These are phyloP conservation scores for Penicillium nucicola DNA, from an alignment of 495 filamentous ascomycete species.

Conservation along the genomic window DNA sequence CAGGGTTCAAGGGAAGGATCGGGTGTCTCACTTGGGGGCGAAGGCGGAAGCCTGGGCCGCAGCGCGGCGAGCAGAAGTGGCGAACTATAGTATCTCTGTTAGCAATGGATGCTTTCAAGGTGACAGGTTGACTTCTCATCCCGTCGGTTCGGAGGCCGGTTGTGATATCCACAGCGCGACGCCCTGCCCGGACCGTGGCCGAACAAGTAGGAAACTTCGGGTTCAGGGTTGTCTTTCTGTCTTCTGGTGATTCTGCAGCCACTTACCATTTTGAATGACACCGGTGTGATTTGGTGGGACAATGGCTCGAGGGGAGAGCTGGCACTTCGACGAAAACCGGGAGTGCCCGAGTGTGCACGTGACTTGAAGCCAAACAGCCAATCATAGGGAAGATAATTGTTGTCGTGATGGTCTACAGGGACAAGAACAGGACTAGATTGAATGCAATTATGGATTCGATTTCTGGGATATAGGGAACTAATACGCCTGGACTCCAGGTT, in stretches of 20 bases:
- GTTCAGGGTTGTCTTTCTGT: background rate
- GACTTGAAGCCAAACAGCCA: slow-evolving; percentile 16
- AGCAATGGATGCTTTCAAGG: slow-evolving; percentile 16
- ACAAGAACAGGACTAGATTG: background rate
- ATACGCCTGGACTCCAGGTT: slow-evolving; percentile 6
- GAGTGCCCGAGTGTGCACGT: slow-evolving; percentile 19
- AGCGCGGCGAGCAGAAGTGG: slow-evolving; percentile 42
- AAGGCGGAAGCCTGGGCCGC: slow-evolving; percentile 41
- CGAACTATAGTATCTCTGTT: slow-evolving; percentile 31
- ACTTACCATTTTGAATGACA: slow-evolving; percentile 4
- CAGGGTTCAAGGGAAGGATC: background rate
- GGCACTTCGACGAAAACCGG: slow-evolving; percentile 42
- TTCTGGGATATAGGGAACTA: background rate
- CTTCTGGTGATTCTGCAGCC: background rate
- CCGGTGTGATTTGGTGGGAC: slow-evolving; percentile 21
- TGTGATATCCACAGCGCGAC: slow-evolving; percentile 5
- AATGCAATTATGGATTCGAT: background rate
- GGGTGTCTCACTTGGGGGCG: slow-evolving; percentile 42
- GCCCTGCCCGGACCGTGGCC: background rate
- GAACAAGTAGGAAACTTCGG: background rate
- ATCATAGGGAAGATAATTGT: slow-evolving; percentile 19
- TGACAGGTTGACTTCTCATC: slow-evolving; percentile 3
- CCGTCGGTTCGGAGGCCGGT: slow-evolving; percentile 5
- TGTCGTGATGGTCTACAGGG: background rate
- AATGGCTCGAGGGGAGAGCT: slow-evolving; percentile 31